Evolutionary conservation across 306 rosid species (phyloP), one percentile per base, ranked within the genome.

Genomic region (Citrullus colocynthis): DNA sequence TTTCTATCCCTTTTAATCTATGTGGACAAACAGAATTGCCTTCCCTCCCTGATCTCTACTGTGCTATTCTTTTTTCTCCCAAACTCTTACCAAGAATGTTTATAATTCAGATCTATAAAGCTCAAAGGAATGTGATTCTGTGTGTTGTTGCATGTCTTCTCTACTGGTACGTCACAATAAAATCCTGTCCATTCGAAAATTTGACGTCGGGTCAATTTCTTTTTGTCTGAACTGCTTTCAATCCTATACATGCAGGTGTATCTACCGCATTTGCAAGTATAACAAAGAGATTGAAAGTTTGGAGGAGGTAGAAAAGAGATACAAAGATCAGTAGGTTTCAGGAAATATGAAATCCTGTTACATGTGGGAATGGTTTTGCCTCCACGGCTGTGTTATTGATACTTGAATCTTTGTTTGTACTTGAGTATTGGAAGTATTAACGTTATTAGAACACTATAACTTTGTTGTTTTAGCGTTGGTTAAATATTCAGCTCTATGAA

Each of bases 241-340:
- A 82, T n/a, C 57, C 81, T 82, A 84, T 80, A 49, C 62, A 34
- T 74, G 82, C 96, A 96, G 99, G 99, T 86, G 74, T 58, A 82
- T 92, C 54, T 77, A 74, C 82, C 90, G 97, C 71, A 80, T 96
- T 32, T 89, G 97, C 72, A 92, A 92, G 83, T 87, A 79, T 74
- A 80, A 86, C 87, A 92, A 89, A 87, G 96, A 96, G n/a, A 78
- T 96, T 58, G 80, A 92, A 74, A 84, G 62, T 36, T 71, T 92
- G 89, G 99, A 92, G 92, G 96, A 89, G 80, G 87, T 87, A 84
- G 99, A 96, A 88, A 96, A 91, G 93, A 87, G 91, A 83, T 57
- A 41, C 85, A 91, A 96, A 89, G 85, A 88, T 3, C 28, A 92
- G 88, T 96, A 89, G 82, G 66, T 18, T 76, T 6, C 52, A 37